Base-by-base conservation (phyloP, 768 basidiomycete species). In the Cystofilobasidium capitatum region DNA sequence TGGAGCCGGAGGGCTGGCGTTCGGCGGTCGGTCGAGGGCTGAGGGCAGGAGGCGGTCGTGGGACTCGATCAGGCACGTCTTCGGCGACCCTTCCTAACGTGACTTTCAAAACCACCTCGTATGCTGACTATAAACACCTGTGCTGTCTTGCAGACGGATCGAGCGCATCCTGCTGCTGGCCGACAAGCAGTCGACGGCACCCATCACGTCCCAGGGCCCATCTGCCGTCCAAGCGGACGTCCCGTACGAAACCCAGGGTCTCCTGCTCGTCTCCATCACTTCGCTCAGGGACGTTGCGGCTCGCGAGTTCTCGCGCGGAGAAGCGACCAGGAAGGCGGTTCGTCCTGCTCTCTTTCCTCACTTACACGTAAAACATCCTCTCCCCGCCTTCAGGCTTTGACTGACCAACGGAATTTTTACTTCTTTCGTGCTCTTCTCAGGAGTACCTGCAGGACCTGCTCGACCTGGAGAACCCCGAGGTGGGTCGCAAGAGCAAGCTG, bases 401-500 rank as follows among this genome's bases (percentile, higher is more conserved):
- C 45, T n/a, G 45, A 49, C 49, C 5, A 54, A 7, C 40, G 10
- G 26, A 31, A 54, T 31, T 31, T 3, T 20, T 58, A 5, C 12
- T 10, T 22, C 35, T 22, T 36, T 36, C 33, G 33, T 12, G 6
- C 33, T 37, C 36, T n/a, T 20, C 9, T 1, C 24, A 86, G 66
- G 86, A 86, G 1, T 94, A 96, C 76, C 76, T 98, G 70, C 86
- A 88, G 62, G 93, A 98, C 73, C 82, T 96, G 0, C 80, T 81
- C 36, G 86, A 91, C 76, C 75, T 97, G 62, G 91, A 92, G 76
- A 84, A 90, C 72, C 85, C 87, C 0, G 79, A 79, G 70, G 74
- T 93, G 60, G 82, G 82, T 10, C 79, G 85, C 64, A 80, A 80
- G 57, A 88, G 88, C 73, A 91, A 93, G 78, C 74, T 89, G 74